Evolutionary conservation across 164 flowering plant species (phyloP), one percentile per base, ranked within the genome.

Genomic region (Tetracentron sinense): DNA sequence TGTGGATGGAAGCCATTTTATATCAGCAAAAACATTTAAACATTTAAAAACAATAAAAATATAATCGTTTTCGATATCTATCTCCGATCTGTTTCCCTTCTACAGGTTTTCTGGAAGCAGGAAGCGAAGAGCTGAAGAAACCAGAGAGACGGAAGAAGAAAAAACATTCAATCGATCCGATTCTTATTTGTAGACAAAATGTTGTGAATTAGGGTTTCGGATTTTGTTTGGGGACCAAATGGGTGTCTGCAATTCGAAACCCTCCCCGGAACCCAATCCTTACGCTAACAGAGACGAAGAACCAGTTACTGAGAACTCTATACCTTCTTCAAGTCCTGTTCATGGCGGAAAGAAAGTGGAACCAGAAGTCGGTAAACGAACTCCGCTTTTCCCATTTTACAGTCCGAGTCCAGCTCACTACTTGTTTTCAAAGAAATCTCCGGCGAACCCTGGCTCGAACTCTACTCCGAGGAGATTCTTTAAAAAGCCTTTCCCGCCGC

Each of bases 401-500:
- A 88, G 89, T 69, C 96, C 91, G 6, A 88, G 90, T 54, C 91
- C 90, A 14, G 86, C 85, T 28, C 86, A 77, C 62, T 78, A 77
- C 68, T 67, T 88, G 49, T 90, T 88, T 73, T 77, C 82, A 4
- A 84, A 82, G 82, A 91, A 81, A 72, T 83, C 91, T 19, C 90
- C 93, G 55, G 82, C 81, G 35, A 38, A 38, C 11, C 50, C 65
- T 68, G 69, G 77, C 75, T 65, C 91, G 26, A 79, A 78, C 30
- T 83, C 94, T 7, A 91, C 96, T 28, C 97, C 97, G 15, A 73
- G 73, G 72, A 65, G 93, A 69, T 76, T 88, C 54, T 89, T 89
- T 72, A 76, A 69, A 75, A 44, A 82, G 58, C 86, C 93, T 14
- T 91, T 91, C 67, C 93, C 92, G 14, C 96, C 96, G 1, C 96